phyloP scores from a whole-genome alignment of 176 grass and related monocot species.

The Phoenix roebelenii region DNA sequence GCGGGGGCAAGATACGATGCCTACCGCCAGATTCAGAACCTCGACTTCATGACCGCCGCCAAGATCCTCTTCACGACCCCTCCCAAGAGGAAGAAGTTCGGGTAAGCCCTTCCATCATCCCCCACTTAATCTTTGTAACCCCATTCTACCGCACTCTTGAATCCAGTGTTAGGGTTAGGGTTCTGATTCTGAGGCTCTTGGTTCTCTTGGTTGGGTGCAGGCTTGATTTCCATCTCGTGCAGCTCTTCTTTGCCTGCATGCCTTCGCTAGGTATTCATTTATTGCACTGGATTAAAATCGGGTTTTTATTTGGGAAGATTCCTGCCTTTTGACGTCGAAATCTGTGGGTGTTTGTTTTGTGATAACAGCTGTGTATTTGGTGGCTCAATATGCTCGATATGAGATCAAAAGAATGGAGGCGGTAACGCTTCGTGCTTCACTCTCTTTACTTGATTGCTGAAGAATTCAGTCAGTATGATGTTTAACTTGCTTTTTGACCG shows the following conservation, averaged over 20 bases:
- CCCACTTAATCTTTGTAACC: background rate
- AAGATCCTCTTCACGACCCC: slow-evolving; percentile 44
- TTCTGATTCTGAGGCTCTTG: background rate
- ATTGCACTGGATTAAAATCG: background rate
- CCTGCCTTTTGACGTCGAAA: too few relatives aligned
- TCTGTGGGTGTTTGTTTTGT: slow-evolving; percentile 9
- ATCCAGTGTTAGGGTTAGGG: background rate
- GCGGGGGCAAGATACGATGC: slow-evolving; percentile 26
- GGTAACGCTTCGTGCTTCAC: slow-evolving; percentile 31
- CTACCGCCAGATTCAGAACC: slow-evolving; percentile 35
- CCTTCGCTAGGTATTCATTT: slow-evolving; percentile 70
- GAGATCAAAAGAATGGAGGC: slow-evolving; percentile 91
- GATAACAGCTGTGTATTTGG: slow-evolving; percentile 64
- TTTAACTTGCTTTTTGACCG: too few relatives aligned
- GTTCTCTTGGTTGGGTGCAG: slow-evolving; percentile 23
- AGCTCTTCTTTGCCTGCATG: slow-evolving; percentile 87
- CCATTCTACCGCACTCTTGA: too few relatives aligned
- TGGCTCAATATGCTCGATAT: slow-evolving; percentile 65
- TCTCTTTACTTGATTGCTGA: too few relatives aligned
- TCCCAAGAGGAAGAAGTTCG: slow-evolving; percentile 45
- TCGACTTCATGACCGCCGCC: slow-evolving; percentile 44
- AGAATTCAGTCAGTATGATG: too few relatives aligned
- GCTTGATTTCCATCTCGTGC: slow-evolving; percentile 93
- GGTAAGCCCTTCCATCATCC: slow-evolving; percentile 12
- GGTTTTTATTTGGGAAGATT: too few relatives aligned